These are phyloP conservation scores for Odontarrhena argentea DNA, from an alignment of 345 rosid genomes.

Conservation along the genomic window DNA sequence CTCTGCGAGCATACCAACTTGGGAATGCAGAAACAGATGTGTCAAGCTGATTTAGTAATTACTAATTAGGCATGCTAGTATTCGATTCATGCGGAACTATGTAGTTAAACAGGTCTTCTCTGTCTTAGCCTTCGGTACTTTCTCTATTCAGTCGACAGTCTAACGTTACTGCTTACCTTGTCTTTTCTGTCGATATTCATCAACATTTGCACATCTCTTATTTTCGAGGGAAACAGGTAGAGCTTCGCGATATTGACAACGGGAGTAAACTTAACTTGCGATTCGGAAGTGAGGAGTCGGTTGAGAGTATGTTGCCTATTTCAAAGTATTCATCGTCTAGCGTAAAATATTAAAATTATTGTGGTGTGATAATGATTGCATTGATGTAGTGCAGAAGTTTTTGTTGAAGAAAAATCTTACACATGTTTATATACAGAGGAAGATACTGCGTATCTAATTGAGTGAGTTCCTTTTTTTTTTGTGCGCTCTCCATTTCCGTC, in stretches of 20 bases:
- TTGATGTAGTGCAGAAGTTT: conserved; percentile 60
- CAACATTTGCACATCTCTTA: conserved; percentile 4
- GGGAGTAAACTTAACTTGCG: conserved; percentile 84
- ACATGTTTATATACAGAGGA: conserved; percentile 77
- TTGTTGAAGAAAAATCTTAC: conserved; percentile 77
- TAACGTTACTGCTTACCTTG: neutral
- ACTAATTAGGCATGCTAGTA: neutral
- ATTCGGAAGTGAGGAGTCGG: conserved; percentile 81
- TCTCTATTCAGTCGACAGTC: neutral
- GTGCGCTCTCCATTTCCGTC: neutral
- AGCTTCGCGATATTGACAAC: conserved; percentile 90
- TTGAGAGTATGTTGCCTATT: conserved; percentile 60
- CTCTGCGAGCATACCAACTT: neutral
- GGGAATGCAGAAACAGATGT: neutral
- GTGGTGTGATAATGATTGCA: conserved; percentile 20
- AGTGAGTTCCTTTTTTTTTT: conserved; percentile 57
- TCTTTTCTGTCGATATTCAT: conserved; percentile 16
- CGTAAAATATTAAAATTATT: neutral
- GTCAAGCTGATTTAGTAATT: conserved; percentile 16
- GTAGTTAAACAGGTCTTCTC: neutral
- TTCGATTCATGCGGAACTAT: neutral
- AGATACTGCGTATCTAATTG: conserved; percentile 69
- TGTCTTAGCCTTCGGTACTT: conserved; percentile 6
- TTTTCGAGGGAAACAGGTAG: conserved; percentile 51
- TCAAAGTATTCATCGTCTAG: conserved; percentile 6